Percentiles rank a stretch among this genome's conserved stretches.
Conservation (phyloP, 2,329 filamentous ascomycete genomes). For the Penicillium decumbens region DNA sequence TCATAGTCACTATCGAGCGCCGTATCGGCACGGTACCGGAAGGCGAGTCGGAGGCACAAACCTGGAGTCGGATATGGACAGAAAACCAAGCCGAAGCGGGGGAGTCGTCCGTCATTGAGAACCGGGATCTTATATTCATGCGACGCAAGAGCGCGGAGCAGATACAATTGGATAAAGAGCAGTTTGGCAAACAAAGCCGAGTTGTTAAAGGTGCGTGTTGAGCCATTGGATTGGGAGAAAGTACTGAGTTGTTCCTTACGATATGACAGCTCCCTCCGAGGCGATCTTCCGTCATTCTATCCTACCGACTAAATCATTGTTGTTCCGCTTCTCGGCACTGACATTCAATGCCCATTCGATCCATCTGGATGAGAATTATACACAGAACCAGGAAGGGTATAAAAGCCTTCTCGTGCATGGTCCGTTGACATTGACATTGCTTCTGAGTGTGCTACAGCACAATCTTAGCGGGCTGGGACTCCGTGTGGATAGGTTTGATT, state of each 20-base stretch:
- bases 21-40: constrained; percentile 44
- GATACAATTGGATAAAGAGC: constrained; percentile 23
- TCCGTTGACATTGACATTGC: constrained; percentile 70
- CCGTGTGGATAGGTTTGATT: constrained; percentile 59
- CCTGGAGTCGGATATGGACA: constrained; percentile 43
- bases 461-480: constrained; percentile 43
- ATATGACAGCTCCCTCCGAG: constrained; percentile 42
- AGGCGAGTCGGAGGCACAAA: constrained; percentile 30
- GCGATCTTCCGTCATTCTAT: constrained; percentile 57
- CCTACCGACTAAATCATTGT: constrained; percentile 62
- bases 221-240: constrained; percentile 1
- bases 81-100: constrained; percentile 42
- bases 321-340: constrained; percentile 87
- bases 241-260: constrained; percentile 19
- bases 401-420: constrained; percentile 77
- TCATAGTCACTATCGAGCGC: constrained; percentile 59
- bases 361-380: constrained; percentile 73
- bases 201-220: constrained; percentile 35
- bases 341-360: constrained; percentile 91
- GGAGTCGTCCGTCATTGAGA: constrained; percentile 51
- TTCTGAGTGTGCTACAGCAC: constrained; percentile 63
- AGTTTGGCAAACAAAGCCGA: constrained; percentile 23
- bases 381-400: constrained; percentile 67
- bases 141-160: constrained; percentile 44
- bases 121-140: constrained; percentile 62